Base-by-base conservation (phyloP, 805 yeast genomes). In the Cyberlindnera meyerae region DNA sequence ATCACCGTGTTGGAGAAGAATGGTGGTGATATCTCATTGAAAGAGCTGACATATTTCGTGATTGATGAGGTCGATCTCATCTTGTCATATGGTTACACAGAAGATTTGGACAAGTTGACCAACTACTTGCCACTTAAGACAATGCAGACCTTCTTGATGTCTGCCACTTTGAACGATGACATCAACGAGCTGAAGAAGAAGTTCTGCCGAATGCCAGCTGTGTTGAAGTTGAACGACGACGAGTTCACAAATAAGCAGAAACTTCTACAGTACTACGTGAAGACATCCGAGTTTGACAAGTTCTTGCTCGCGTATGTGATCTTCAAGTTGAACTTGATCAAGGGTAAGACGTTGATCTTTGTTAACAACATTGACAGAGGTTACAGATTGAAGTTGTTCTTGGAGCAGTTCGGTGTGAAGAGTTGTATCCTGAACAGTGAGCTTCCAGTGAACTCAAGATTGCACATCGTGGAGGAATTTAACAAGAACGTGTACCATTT, bases 311-410 rank as follows among this genome's bases (percentile, higher is more conserved):
- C 93, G 29, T 93, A 90, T 57, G 96, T 93, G 30, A 88, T 93
- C 29, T 82, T 88, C 72, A 93, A 93, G 60, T 72, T 93, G 53
- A 75, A 77, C 42, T 70, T 93, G 47, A 82, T 93, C 57, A 83
- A 84, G 60, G 98, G 98, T 21, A 93, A 93, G 59, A 80, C 95
- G 2, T 63, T 93, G 29, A 66, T 89, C 7, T 93, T 93, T 66
- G 97, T 93, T 31, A 93, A 93, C 58, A 83, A 84, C 53, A 84
- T 90, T 45, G 97, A 93, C 56, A 80, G 98, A 65, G 96, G 97
- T 26, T 93, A 90, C 65, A 77, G 96, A 55, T 70, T 93, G 47
- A 88, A 87, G 56, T 66, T 93, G 44, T 95, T 89, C 49, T 65
- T 93, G 45, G 96, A 89, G 60, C 97, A 93, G 62, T 93, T 93